Conservation (phyloP, 805 yeast species). For the Kregervanrija delftensis region DNA sequence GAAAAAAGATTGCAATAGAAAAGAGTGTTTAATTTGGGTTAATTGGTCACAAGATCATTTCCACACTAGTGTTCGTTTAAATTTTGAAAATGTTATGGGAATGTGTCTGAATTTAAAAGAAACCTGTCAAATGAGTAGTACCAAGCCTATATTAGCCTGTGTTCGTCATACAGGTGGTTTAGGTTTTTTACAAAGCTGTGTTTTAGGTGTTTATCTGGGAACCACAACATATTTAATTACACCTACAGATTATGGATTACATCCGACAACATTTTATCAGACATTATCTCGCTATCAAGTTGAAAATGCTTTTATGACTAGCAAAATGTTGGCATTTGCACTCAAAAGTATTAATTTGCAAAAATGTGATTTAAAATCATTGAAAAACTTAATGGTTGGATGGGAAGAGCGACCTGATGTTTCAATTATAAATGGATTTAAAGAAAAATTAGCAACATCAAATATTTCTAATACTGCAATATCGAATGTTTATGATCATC, state of each 20-base stretch:
- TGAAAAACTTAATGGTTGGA: conserved; percentile 80
- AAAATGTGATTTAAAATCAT: conserved; percentile 11
- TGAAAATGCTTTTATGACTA: conserved; percentile 79
- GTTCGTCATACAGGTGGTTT: conserved; percentile 78
- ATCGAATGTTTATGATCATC: conserved; percentile 72
- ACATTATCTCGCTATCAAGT: conserved; percentile 71
- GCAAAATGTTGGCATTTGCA: conserved; percentile 76
- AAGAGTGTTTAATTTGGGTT: conserved; percentile 51
- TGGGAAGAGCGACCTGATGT: conserved; percentile 64
- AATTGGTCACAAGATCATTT: conserved; percentile 68
- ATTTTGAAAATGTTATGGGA: conserved; percentile 60
- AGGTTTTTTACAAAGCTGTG: conserved; percentile 81
- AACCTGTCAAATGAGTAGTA: conserved; percentile 75
- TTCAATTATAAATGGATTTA: conserved; percentile 47
- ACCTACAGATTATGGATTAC: conserved; percentile 67
- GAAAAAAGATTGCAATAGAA: conserved; percentile 24
- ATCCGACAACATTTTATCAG: conserved; percentile 65
- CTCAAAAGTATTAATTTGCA: conserved; percentile 28
- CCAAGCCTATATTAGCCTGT: conserved; percentile 74
- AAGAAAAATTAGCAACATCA: conserved; percentile 56
- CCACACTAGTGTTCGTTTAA: conserved; percentile 48
- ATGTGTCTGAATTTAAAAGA: conserved; percentile 87
- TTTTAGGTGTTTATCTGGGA: conserved; percentile 82
- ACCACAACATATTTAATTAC: conserved; percentile 76
- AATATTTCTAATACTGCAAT: conserved; percentile 62